These are phyloP conservation scores for Purpureocillium takamizusanense DNA, from an alignment of 2,329 filamentous ascomycete genomes.

Conservation along the genomic window DNA sequence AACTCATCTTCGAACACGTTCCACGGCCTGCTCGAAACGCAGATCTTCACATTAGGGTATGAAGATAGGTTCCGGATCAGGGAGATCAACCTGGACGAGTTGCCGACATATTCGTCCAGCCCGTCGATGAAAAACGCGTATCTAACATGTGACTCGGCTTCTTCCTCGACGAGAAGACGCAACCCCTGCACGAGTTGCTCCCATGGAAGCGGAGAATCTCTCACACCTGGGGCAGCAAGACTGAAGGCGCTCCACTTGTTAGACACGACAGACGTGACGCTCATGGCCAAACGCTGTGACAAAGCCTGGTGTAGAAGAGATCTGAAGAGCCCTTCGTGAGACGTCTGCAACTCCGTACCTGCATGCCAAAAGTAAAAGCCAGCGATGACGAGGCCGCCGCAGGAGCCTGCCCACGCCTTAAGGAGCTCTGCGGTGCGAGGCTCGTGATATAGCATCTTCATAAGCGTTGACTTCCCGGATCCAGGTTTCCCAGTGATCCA, in stretches of 20 bases:
- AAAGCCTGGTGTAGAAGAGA: too few relatives aligned
- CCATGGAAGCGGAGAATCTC: too few relatives aligned
- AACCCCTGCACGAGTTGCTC: too few relatives aligned
- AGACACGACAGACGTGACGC: too few relatives aligned
- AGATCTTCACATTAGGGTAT: constrained; percentile 7
- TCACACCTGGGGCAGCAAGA: too few relatives aligned
- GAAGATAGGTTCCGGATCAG: constrained; percentile 2
- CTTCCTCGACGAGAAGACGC: constrained; percentile 7
- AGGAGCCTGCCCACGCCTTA: constrained; percentile 14
- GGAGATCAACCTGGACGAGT: too few relatives aligned
- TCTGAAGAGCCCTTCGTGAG: constrained; percentile 5
- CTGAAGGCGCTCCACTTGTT: too few relatives aligned
- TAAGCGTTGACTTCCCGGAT: constrained; percentile 21
- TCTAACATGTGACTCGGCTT: neutral
- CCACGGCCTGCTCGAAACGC: constrained; percentile 8
- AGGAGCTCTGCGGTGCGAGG: constrained; percentile 8
- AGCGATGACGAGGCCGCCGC: too few relatives aligned
- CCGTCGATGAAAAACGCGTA: constrained; percentile 11
- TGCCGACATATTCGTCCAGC: constrained; percentile 10
- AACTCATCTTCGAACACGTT: neutral
- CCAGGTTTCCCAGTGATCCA: constrained; percentile 23
- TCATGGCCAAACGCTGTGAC: too few relatives aligned
- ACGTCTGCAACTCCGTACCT: constrained; percentile 15
- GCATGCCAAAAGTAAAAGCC: constrained; percentile 21
- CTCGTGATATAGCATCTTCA: constrained; percentile 16